Evolutionary conservation across 768 basidiomycete genomes (phyloP), one percentile per base, ranked within the genome.

Genomic region (Russula foetens): DNA sequence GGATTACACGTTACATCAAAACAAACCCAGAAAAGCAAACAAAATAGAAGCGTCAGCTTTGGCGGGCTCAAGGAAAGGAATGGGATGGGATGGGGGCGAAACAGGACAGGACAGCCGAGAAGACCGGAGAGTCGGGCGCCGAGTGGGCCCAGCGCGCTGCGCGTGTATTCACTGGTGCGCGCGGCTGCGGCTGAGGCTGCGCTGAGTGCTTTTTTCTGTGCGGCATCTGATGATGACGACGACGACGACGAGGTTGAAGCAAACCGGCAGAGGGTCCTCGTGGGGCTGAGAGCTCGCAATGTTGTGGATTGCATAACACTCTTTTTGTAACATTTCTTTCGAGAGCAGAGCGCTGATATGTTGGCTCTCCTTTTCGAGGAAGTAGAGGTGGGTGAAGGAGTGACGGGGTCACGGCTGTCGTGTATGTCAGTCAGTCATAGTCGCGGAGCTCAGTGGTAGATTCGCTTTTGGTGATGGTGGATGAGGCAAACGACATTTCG

Each of bases 131-230:
- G 74, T 56, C 75, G 82, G 69, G 84, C 79, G 50, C 76, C 81
- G 38, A 80, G 67, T 23, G 79, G 78, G 1, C 79, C 80, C 1
- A 78, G 70, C 7, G 71, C 73, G 70, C 78, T 81, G 39, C 80
- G 76, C 5, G 79, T 76, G 47, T 71, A 71, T 63, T 79, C 79
- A 67, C 81, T 79, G 19, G 81, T 73, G 69, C 81, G 77, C 43
- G 77, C 78, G 3, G 83, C 80, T 31, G 71, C 75, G 71, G 84
- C 80, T 70, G 85, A 84, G 9, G 80, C 85, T 46, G 74, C 71
- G 52, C 79, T 76, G 60, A 88, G 73, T 44, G 86, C 84, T 71
- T 86, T 88, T 75, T 88, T 84, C 70, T 84, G 82, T 1, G 84
- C 72, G 38, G 11, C n/a, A 8, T 52, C 49, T 39, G 33, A 11